Evolutionary conservation across 1,139 yeast species (phyloP).

Genomic region (Protomyces arabidopsidicola): DNA sequence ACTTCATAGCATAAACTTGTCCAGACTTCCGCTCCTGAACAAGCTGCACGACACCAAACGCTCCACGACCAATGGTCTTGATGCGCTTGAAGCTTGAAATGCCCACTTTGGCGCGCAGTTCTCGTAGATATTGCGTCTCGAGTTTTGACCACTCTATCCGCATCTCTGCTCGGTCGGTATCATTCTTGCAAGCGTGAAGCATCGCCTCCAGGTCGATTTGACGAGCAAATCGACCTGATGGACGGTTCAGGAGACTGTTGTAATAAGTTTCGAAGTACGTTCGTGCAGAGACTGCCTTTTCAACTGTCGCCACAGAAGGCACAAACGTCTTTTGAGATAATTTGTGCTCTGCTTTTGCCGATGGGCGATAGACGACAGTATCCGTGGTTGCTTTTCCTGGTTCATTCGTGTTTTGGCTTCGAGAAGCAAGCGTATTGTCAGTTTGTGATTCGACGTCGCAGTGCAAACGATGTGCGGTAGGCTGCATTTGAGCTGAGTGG

Average conservation of each 20-base stretch:
- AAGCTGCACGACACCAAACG: conserved; percentile 29
- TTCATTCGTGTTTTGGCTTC: neutral
- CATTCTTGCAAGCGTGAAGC: conserved; percentile 5
- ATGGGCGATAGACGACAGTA: neutral
- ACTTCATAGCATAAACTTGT: conserved; percentile 28
- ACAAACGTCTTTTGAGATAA: neutral
- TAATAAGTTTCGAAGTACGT: conserved; percentile 24
- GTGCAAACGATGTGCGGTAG: neutral
- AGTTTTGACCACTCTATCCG: conserved; percentile 5
- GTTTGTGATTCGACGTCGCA: neutral
- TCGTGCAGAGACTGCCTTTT: conserved; percentile 23
- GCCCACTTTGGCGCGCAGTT: conserved; percentile 19
- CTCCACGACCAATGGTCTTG: conserved; percentile 29
- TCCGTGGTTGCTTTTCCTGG: neutral
- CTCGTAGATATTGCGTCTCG: conserved; percentile 23
- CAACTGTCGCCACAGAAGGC: conserved; percentile 26
- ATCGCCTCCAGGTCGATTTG: conserved; percentile 17
- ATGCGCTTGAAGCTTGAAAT: conserved; percentile 11
- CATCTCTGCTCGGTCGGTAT: conserved; percentile 8
- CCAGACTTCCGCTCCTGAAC: conserved; percentile 17
- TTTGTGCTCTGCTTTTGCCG: neutral
- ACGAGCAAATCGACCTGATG: conserved; percentile 17
- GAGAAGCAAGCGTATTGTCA: neutral
- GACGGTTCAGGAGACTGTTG: conserved; percentile 23
- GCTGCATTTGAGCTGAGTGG: no score